These are phyloP conservation scores for Apiospora arundinis DNA, from an alignment of 2,329 filamentous ascomycete genomes.

Conservation along the genomic window DNA sequence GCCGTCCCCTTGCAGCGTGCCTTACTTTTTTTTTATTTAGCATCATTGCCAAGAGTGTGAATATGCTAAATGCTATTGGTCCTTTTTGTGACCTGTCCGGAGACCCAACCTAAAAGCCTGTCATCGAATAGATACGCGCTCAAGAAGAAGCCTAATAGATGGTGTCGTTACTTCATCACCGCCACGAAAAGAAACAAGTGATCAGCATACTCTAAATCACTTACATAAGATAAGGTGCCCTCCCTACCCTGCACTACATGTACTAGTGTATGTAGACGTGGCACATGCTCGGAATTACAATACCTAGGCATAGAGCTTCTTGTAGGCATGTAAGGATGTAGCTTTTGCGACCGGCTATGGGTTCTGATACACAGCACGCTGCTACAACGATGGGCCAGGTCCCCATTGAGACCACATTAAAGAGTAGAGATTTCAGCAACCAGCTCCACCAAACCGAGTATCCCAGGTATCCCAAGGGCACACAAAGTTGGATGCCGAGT, in stretches of 20 bases:
- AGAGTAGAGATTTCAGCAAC: conserved; percentile 1
- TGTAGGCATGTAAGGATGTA: conserved; percentile 1
- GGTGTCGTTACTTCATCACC: neutral
- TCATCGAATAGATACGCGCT: conserved; percentile 12
- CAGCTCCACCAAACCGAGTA: neutral
- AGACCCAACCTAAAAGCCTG: neutral
- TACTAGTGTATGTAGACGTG: neutral
- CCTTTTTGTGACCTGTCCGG: neutral
- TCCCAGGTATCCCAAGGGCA: neutral
- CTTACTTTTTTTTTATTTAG: conserved; percentile 2
- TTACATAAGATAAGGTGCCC: neutral
- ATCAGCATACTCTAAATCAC: neutral
- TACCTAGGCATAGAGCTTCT: neutral
- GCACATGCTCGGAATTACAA: neutral
- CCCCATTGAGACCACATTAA: neutral
- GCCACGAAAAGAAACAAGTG: neutral
- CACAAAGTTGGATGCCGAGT: conserved; percentile 12
- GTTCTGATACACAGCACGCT: conserved; percentile 9
- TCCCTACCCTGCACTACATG: too few relatives aligned
- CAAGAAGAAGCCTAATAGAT: neutral
- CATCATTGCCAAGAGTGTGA: conserved; percentile 4
- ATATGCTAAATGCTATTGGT: neutral
- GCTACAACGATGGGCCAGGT: conserved; percentile 2
- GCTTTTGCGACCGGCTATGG: neutral
- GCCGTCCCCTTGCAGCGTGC: conserved; percentile 8